Conservation (phyloP, 352 stramenopile genomes). For the Peronosclerospora sorghi region DNA sequence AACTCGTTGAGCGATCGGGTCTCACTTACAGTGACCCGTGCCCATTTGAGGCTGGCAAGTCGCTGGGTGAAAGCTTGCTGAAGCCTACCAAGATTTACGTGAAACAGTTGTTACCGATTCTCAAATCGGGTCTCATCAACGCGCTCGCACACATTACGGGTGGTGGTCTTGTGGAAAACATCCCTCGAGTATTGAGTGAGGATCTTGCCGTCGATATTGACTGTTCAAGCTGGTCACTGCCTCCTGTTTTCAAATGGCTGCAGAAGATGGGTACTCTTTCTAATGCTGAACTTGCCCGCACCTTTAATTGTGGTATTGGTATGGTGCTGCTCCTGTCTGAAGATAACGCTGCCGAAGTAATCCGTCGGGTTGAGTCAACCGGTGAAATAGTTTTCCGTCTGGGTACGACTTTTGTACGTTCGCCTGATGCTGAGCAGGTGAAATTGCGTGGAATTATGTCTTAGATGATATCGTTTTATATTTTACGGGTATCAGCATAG, state of each 20-base stretch:
- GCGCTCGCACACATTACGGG: constrained; percentile 98
- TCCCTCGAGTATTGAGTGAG: constrained; percentile 91
- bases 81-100: constrained; percentile 98
- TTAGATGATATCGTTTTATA: too few species aligned
- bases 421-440: constrained; percentile 68
- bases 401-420: constrained; percentile 60
- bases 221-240: constrained; percentile 82
- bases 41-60: constrained; percentile 71
- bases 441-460: constrained; percentile 64
- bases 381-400: constrained; percentile 88
- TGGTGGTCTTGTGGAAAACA: constrained; percentile 96
- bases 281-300: constrained; percentile 92
- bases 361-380: constrained; percentile 62
- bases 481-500: too few species aligned
- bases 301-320: constrained; percentile 98
- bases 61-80: constrained; percentile 90
- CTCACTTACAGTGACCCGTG: constrained; percentile 66
- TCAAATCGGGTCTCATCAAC: constrained; percentile 78
- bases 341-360: constrained; percentile 84
- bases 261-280: constrained; percentile 87
- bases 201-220: constrained; percentile 91
- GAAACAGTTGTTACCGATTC: constrained; percentile 72
- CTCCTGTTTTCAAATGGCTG: constrained; percentile 97
- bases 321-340: constrained; percentile 95
- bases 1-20: constrained; percentile 89